Conservation (phyloP, 495 filamentous ascomycete species). For the Talaromyces ruber region DNA sequence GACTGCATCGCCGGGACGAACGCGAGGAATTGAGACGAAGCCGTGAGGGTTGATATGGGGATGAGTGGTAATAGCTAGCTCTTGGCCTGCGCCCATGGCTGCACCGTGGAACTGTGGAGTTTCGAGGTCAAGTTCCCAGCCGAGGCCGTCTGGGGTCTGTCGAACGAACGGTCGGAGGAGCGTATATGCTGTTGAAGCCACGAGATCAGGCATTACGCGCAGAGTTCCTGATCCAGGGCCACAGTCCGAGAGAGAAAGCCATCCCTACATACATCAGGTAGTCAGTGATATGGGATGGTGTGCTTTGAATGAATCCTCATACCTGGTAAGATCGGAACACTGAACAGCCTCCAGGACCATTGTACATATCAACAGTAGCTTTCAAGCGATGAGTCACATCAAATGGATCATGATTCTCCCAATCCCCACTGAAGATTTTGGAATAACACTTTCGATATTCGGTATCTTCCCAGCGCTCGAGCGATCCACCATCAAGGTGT, state of each 20-base stretch:
- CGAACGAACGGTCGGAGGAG: slow-evolving; percentile 8
- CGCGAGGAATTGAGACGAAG: slow-evolving; percentile 63
- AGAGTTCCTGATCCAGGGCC: slow-evolving; percentile 2
- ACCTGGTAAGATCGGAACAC: slow-evolving; percentile 1
- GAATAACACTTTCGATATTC: slow-evolving; percentile 1
- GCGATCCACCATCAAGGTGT: slow-evolving; percentile 5
- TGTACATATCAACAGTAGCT: slow-evolving; percentile 5
- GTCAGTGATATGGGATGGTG: neutral
- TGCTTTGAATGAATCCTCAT: neutral
- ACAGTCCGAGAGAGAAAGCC: slow-evolving; percentile 6
- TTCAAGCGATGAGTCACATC: neutral
- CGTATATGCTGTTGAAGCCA: slow-evolving; percentile 4
- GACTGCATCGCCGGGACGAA: slow-evolving; percentile 71
- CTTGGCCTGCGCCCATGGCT: slow-evolving; percentile 56
- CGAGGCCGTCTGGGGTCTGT: neutral
- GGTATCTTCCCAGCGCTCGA: slow-evolving; percentile 9
- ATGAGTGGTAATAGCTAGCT: slow-evolving; percentile 52
- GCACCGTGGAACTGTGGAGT: slow-evolving; percentile 44
- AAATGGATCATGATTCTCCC: slow-evolving; percentile 8
- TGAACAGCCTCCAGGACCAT: slow-evolving; percentile 3
- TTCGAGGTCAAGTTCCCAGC: neutral
- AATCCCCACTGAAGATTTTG: slow-evolving; percentile 4
- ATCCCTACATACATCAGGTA: neutral
- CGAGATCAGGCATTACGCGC: neutral
- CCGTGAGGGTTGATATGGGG: slow-evolving; percentile 60